Conservation (phyloP, 805 yeast species). For the Dipodascus albidus region DNA sequence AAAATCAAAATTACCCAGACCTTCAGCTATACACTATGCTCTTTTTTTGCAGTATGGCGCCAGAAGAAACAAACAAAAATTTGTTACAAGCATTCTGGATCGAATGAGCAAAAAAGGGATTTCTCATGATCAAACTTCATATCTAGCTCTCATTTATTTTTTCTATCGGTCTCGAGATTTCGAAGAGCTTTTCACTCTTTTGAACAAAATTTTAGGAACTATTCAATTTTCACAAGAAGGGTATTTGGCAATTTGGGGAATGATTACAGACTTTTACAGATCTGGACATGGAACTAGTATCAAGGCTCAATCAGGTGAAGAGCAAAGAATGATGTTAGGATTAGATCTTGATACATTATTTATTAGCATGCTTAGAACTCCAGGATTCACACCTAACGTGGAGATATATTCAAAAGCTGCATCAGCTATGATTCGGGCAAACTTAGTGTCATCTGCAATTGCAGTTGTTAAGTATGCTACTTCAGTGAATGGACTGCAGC, state of each 20-base stretch:
- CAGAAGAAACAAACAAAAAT: constrained; percentile 6
- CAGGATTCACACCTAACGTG: neutral
- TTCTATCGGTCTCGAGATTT: constrained; percentile 10
- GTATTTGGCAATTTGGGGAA: neutral
- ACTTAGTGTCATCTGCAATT: neutral
- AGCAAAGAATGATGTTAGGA: neutral
- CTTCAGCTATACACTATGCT: constrained; percentile 10
- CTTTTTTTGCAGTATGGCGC: constrained; percentile 14
- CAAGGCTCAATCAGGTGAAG: neutral
- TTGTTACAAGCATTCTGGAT: constrained; percentile 6
- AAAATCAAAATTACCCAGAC: constrained; percentile 7
- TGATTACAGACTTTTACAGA: constrained; percentile 1
- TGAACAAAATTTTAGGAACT: neutral
- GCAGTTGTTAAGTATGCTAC: neutral
- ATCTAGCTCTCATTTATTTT: constrained; percentile 10
- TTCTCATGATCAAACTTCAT: constrained; percentile 8
- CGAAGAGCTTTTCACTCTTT: constrained; percentile 4
- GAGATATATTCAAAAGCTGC: neutral
- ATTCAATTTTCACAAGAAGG: constrained; percentile 1
- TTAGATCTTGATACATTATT: neutral
- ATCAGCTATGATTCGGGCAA: neutral
- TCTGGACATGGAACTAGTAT: neutral
- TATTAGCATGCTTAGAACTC: neutral
- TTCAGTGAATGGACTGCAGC: neutral
- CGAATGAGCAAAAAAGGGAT: constrained; percentile 9